Conservation (phyloP, 2,329 filamentous ascomycete species). For the Neonectria faginata region DNA sequence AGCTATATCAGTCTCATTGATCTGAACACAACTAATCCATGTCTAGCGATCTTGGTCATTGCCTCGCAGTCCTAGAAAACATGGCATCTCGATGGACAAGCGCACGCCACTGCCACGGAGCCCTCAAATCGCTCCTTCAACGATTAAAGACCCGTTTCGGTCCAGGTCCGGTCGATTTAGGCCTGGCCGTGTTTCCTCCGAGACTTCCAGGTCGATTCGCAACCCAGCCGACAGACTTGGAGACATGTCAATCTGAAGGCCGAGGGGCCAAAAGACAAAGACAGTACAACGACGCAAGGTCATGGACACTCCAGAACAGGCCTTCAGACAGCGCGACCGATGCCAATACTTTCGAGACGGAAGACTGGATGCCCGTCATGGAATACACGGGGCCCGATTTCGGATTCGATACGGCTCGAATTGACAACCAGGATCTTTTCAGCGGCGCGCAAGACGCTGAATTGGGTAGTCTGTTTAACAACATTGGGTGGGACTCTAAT, state of each 20-base stretch:
- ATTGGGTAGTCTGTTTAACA: conserved; percentile 11
- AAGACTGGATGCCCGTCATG: conserved; percentile 14
- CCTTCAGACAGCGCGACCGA: neutral
- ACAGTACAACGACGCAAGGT: neutral
- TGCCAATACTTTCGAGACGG: neutral
- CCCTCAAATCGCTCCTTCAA: neutral
- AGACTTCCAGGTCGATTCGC: neutral
- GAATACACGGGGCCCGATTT: conserved; percentile 27
- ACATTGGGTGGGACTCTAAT: conserved; percentile 10
- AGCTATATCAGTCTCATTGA: neutral
- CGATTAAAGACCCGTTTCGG: conserved; percentile 5
- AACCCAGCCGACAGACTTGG: neutral
- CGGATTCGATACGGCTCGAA: conserved; percentile 19
- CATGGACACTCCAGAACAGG: neutral
- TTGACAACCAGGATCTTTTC: conserved; percentile 13
- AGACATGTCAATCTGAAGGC: neutral
- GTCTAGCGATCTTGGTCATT: conserved; percentile 13
- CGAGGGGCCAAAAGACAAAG: conserved; percentile 6
- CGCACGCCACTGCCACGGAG: conserved; percentile 16
- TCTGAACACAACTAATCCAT: neutral
- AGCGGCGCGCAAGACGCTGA: neutral
- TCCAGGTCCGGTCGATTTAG: neutral
- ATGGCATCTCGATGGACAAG: conserved; percentile 19
- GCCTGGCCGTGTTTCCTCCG: neutral
- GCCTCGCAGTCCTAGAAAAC: conserved; percentile 11